Evolutionary conservation across 2,329 filamentous ascomycete genomes (phyloP).

Genomic region (Paracoccidioides lutzii): DNA sequence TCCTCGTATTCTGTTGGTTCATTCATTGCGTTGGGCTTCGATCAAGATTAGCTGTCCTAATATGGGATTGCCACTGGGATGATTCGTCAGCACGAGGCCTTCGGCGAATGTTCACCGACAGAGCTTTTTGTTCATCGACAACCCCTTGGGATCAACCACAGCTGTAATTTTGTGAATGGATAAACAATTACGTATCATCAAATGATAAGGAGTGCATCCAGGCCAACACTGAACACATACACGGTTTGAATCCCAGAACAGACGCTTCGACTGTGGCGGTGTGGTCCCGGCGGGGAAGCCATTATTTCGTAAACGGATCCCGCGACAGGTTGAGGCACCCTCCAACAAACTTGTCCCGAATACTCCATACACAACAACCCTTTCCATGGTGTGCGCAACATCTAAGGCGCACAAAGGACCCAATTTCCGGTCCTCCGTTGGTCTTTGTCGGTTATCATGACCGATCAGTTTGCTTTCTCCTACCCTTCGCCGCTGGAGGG

Average conservation of each 20-base stretch:
- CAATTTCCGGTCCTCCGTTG: background rate
- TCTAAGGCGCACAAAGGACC: background rate
- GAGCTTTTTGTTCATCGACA: background rate
- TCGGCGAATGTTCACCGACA: background rate
- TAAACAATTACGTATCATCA: too few relatives aligned
- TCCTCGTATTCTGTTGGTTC: too few relatives aligned
- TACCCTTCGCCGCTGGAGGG: constrained; percentile 44
- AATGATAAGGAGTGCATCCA: background rate
- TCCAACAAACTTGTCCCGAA: background rate
- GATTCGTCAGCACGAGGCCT: background rate
- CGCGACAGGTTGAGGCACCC: background rate
- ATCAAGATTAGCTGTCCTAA: background rate
- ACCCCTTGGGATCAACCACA: background rate
- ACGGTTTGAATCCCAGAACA: background rate
- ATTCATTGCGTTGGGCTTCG: too few relatives aligned
- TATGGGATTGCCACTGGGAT: background rate
- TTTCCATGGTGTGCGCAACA: background rate
- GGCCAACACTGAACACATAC: background rate
- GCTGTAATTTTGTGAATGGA: too few relatives aligned
- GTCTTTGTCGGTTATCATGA: constrained; percentile 23
- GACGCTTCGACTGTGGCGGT: background rate
- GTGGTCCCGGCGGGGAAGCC: background rate
- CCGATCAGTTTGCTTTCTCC: constrained; percentile 39
- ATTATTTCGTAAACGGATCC: background rate
- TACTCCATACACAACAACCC: background rate